Conservation (phyloP, 495 filamentous ascomycete species). For the Terfezia boudieri region DNA sequence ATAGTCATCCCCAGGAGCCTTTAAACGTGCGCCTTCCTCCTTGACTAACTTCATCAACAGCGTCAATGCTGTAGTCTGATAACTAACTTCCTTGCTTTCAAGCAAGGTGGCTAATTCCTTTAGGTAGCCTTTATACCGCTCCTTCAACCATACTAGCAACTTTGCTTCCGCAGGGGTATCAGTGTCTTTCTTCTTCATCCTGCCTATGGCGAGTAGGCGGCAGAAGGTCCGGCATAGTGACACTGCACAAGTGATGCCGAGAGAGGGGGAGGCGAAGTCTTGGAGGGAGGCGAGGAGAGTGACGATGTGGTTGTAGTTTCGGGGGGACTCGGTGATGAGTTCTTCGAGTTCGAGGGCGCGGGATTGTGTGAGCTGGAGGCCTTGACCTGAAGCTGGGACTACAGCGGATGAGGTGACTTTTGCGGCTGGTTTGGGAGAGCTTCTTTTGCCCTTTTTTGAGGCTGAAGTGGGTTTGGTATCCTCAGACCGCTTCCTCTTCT, state of each 20-base stretch:
- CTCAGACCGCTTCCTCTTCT: neutral
- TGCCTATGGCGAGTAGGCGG: slow-evolving; percentile 55
- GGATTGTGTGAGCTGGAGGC: neutral
- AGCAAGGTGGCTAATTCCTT: slow-evolving; percentile 32
- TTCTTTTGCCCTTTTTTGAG: neutral
- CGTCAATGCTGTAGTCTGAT: slow-evolving; percentile 39
- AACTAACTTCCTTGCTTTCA: slow-evolving; percentile 24
- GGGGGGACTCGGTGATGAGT: slow-evolving; percentile 32
- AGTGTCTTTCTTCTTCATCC: slow-evolving; percentile 36
- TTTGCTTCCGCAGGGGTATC: slow-evolving; percentile 49
- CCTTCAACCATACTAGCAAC: slow-evolving; percentile 58
- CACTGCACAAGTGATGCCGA: slow-evolving; percentile 37
- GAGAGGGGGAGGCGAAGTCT: slow-evolving; percentile 5
- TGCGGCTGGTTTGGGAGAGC: neutral
- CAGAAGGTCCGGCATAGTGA: slow-evolving; percentile 79
- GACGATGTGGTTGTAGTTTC: slow-evolving; percentile 83
- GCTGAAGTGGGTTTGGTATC: neutral
- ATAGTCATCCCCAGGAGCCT: slow-evolving; percentile 32
- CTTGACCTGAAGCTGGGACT: neutral
- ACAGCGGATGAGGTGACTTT: neutral
- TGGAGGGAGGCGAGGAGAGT: slow-evolving; percentile 40
- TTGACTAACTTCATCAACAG: slow-evolving; percentile 68
- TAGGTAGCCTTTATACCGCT: slow-evolving; percentile 47
- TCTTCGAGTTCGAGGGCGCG: slow-evolving; percentile 10
- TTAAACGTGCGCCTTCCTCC: slow-evolving; percentile 42